Base-by-base conservation (phyloP, 2,329 filamentous ascomycete species). In the Fonsecaea pedrosoi region DNA sequence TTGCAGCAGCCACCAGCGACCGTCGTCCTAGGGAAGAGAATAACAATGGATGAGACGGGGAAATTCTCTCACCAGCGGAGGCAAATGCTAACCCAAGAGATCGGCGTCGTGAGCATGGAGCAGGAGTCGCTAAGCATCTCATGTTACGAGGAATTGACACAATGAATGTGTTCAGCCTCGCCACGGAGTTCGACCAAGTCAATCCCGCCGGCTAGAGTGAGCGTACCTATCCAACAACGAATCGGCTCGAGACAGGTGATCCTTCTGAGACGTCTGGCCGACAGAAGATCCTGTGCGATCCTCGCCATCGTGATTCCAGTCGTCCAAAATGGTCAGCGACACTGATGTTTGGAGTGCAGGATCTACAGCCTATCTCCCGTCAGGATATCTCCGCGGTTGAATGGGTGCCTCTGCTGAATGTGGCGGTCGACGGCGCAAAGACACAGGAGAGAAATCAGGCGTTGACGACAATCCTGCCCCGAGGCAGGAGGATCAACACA, bases 351-450 rank as follows among this genome's bases (percentile, higher is more conserved):
- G 21, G 45, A 50, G 21, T 2, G 21, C 9, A 50, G 45, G 8
- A 50, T 50, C 45, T 50, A 25, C 45, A 25, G 18, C n/a, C 18
- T 10, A 50, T 25, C 18, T 50, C 21, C 9, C 18, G 45, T 50
- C 45, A 50, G 45, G 45, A 25, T 50, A 50, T 50, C 45, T 50
- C 45, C 45, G 45, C 18, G 21, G 18, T 25, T 50, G 45, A 4
- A 10, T 25, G 4, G 21, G 45, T 25, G 45, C 45, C 40, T 3
- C 45, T 50, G 45, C 45, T 6, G 45, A 4, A 25, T 18, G 25
- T 50, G 45, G 12, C 1, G 4, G 1, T 50, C 45, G 45, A 30
- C 45, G 18, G 18, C 2, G 45, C 18, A 50, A 50, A 3, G 18
- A 1, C 18, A 1, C 8, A 5, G 15, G 40, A 18, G 21, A 10